A percentile compares a stretch with the other conserved stretches of the same genome.
Evolutionary conservation across 306 rosid species (phyloP).

Genomic region (Carpinus fangiana): DNA sequence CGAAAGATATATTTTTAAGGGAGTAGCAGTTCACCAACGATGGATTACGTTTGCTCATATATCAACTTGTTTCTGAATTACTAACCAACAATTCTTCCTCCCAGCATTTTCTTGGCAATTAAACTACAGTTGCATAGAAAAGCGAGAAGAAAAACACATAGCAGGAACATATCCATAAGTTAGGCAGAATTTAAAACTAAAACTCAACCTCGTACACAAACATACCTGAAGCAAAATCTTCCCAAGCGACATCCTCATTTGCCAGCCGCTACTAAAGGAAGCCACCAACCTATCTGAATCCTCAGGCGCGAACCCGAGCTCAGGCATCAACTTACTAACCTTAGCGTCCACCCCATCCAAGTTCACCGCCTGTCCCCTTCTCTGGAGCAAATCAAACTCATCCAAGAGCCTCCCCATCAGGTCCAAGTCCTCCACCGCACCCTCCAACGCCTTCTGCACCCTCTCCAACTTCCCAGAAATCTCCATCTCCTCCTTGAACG

Average conservation of each 20-base stretch:
- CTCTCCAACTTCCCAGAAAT: slow-evolving; percentile 69
- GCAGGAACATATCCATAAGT: background rate
- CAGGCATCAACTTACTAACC: slow-evolving; percentile 83
- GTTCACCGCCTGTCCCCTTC: slow-evolving; percentile 65
- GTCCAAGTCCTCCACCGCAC: slow-evolving; percentile 71
- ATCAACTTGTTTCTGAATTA: background rate
- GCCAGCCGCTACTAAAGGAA: slow-evolving; percentile 97
- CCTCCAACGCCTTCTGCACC: slow-evolving; percentile 90
- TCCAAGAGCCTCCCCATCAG: slow-evolving; percentile 96
- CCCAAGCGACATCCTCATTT: slow-evolving; percentile 99
- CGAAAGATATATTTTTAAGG: slow-evolving; percentile 2
- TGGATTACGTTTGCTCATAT: background rate
- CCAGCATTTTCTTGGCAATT: background rate
- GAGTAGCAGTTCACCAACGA: slow-evolving; percentile 4
- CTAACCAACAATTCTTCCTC: background rate
- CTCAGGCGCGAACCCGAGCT: slow-evolving; percentile 78
- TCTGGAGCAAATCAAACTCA: slow-evolving; percentile 91
- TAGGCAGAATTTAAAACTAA: slow-evolving; percentile 8
- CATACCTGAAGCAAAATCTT: slow-evolving; percentile 91
- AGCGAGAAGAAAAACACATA: background rate
- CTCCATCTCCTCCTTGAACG: slow-evolving; percentile 94
- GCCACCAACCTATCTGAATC: slow-evolving; percentile 92
- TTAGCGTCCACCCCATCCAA: slow-evolving; percentile 77
- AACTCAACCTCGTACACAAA: slow-evolving; percentile 7
- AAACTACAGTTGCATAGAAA: background rate